phyloP scores from a whole-genome alignment of 2,329 filamentous ascomycete species.

The Diaporthe vaccinii region DNA sequence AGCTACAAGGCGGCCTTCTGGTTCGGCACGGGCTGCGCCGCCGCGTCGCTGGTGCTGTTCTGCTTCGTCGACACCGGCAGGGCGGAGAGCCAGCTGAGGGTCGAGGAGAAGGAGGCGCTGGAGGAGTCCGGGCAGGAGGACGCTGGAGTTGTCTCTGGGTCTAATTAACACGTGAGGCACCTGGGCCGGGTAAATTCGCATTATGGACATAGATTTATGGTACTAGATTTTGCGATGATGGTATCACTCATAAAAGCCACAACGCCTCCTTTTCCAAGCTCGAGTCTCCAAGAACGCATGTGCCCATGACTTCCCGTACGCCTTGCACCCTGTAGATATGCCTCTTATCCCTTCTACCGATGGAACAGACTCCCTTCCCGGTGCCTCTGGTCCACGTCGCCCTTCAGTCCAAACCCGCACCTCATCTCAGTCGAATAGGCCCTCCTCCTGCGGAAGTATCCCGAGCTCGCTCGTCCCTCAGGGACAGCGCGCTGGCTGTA shows the following conservation, averaged over 20 bases:
- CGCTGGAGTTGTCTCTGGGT: neutral
- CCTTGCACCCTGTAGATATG: neutral
- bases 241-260: slow-evolving; percentile 20
- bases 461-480: slow-evolving; percentile 22
- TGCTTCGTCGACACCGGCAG: slow-evolving; percentile 68
- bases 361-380: slow-evolving; percentile 38
- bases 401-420: slow-evolving; percentile 47
- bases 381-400: slow-evolving; percentile 43
- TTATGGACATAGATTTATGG: neutral
- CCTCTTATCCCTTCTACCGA: neutral
- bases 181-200: neutral
- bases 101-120: slow-evolving; percentile 63
- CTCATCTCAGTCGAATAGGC: slow-evolving; percentile 35
- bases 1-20: slow-evolving; percentile 78
- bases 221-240: slow-evolving; percentile 21
- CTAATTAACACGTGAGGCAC: too few relatives aligned
- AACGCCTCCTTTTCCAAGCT: neutral
- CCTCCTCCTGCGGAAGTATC: slow-evolving; percentile 19
- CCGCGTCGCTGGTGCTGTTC: slow-evolving; percentile 65
- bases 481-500: neutral
- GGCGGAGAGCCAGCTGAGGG: slow-evolving; percentile 69
- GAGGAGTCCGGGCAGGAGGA: slow-evolving; percentile 57
- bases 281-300: neutral
- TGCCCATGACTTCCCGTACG: neutral
- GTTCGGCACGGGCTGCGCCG: slow-evolving; percentile 71